phyloP scores from a whole-genome alignment of 2,329 filamentous ascomycete species.

The Phaeosphaeria sp. region DNA sequence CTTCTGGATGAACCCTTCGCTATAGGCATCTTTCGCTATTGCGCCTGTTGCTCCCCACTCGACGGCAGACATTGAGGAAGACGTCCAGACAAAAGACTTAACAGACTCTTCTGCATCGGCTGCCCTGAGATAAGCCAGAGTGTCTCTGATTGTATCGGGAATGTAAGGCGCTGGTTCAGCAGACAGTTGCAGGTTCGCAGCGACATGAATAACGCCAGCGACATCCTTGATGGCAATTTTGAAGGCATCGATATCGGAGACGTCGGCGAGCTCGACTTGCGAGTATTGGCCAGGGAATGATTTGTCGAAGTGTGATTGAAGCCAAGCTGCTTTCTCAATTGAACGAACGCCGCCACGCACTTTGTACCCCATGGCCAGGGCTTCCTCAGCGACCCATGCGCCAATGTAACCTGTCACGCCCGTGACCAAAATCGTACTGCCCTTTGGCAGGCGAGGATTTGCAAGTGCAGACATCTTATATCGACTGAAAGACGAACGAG shows the following conservation, averaged over 20 bases:
- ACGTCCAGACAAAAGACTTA: constrained; percentile 9
- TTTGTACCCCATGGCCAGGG: constrained; percentile 24
- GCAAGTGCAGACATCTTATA: constrained; percentile 3
- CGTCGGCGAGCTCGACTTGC: constrained; percentile 22
- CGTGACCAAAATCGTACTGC: constrained; percentile 27
- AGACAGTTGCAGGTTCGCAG: constrained; percentile 16
- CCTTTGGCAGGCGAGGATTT: constrained; percentile 2
- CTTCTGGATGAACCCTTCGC: constrained; percentile 36
- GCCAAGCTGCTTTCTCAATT: constrained; percentile 18
- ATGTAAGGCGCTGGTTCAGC: constrained; percentile 24
- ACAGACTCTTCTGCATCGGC: constrained; percentile 1
- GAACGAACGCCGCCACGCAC: constrained; percentile 32
- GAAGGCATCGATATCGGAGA: constrained; percentile 19
- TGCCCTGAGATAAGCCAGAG: constrained; percentile 1
- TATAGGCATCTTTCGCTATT: constrained; percentile 37
- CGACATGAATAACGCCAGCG: constrained; percentile 51
- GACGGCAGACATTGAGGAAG: constrained; percentile 30
- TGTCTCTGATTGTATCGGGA: neutral
- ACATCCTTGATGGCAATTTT: constrained; percentile 26
- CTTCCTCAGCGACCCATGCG: constrained; percentile 21
- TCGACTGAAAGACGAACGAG: neutral
- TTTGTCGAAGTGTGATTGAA: constrained; percentile 19
- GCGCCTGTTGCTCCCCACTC: constrained; percentile 36
- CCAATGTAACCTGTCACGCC: constrained; percentile 32
- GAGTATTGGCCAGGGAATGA: constrained; percentile 18